Percentiles rank a stretch among this genome's conserved stretches.
Evolutionary conservation across 108 stramenopile genomes (phyloP).

Genomic region (Cyclotella kingstonii): DNA sequence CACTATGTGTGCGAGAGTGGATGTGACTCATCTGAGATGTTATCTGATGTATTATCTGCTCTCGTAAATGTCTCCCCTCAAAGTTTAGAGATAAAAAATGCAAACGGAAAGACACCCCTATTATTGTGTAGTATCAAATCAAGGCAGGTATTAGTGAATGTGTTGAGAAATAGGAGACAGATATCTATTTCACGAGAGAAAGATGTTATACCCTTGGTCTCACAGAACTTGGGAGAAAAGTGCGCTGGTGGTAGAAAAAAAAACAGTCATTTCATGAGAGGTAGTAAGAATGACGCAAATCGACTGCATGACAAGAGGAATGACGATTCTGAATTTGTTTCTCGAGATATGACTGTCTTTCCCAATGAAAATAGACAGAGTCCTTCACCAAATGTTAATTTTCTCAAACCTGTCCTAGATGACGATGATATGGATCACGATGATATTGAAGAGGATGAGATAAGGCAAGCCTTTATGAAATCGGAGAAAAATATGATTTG

Average conservation of each 20-base stretch:
- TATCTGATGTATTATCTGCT: constrained; percentile 28
- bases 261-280: not conserved
- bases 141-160: constrained; percentile 33
- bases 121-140: constrained; percentile 37
- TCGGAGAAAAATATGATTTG: too few species aligned
- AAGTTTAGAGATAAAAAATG: constrained; percentile 30
- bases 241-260: not conserved
- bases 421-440: not conserved
- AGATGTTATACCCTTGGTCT: not conserved
- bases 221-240: not conserved
- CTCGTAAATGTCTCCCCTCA: constrained; percentile 33
- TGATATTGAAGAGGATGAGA: not conserved
- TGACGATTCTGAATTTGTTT: not conserved
- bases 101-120: constrained; percentile 30
- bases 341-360: not conserved
- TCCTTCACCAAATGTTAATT: constrained; percentile 2
- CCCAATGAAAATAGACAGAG: constrained; percentile 7
- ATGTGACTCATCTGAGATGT: constrained; percentile 26
- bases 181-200: not conserved
- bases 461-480: not conserved
- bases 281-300: too few species aligned
- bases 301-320: not conserved
- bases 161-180: constrained; percentile 32
- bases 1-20: constrained; percentile 49
- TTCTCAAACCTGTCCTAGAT: not conserved